Evolutionary conservation across 257 asterid species (phyloP).

Genomic region (Lithospermum erythrorhizon): DNA sequence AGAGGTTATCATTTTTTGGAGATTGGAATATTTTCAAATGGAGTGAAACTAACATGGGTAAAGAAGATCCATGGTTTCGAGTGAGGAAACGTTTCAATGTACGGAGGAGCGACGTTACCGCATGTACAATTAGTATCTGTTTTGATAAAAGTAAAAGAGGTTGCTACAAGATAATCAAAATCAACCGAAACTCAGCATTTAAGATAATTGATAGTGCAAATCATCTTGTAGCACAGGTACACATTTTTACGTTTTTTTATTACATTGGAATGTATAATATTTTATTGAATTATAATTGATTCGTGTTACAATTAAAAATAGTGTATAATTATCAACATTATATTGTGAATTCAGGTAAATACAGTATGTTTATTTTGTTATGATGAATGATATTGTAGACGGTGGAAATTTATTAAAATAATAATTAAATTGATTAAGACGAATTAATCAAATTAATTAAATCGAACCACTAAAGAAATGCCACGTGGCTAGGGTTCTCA

Average conservation of each 20-base stretch:
- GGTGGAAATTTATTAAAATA: too few relatives aligned
- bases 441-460: too few relatives aligned
- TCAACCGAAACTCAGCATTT: conserved; percentile 37
- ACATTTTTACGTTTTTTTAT: background rate
- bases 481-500: too few relatives aligned
- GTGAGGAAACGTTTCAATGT: conserved; percentile 28
- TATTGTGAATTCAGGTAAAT: too few relatives aligned
- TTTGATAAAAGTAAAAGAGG: conserved; percentile 20
- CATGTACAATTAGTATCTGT: conserved; percentile 26
- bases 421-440: too few relatives aligned
- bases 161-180: conserved; percentile 30
- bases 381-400: too few relatives aligned
- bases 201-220: conserved; percentile 40
- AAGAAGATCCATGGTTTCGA: conserved; percentile 42
- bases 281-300: too few relatives aligned
- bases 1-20: conserved; percentile 35
- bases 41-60: conserved; percentile 20
- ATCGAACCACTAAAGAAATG: too few relatives aligned
- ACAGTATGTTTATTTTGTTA: too few relatives aligned
- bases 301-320: too few relatives aligned
- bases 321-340: too few relatives aligned
- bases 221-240: conserved; percentile 58
- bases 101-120: conserved; percentile 17
- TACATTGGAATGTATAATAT: too few relatives aligned
- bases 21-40: conserved; percentile 52